Base-by-base conservation (phyloP, 2,329 filamentous ascomycete genomes). In the Podosphaera fusca region DNA sequence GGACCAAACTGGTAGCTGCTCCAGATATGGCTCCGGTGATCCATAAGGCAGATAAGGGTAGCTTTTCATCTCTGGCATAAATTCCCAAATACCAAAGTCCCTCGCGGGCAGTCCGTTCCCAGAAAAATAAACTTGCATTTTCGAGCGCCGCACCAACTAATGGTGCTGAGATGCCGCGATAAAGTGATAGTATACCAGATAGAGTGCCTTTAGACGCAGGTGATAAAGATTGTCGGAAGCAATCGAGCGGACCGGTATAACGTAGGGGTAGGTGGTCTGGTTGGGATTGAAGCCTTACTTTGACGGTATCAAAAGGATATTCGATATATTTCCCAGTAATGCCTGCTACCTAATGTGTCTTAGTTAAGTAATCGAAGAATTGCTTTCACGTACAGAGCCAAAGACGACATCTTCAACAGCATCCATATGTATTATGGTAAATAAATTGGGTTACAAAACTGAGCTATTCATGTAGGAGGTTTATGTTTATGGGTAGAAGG, bases 301-400 rank as follows among this genome's bases (percentile, higher is more conserved):
- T 98, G 69, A 98, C 83, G 0, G 92, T 98, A 71, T 98, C 92
- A 71, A 98, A 98, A 31, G 92, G 92, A 69, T 95, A 98, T 69
- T 98, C 92, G 67, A 98, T 90, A 69, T 90, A 87, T 73, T 96
- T 98, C 60, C 90, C 90, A 40, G 87, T 82, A 59, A 94, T 80
- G 59, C 92, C 92, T 57, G 90, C 89, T 59, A 79, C 70, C 85
- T 88, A 54, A 12, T 34, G 8, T 14, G 31, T 50, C 8, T 50
- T 50, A 50, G 47, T 50, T 4, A 4, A 31, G 8, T 6, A 29
- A 35, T 7, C 14, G 50, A 55, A 31, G 33, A 46, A 21, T 31
- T 10, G 34, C 29, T 9, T 7, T 57, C 55, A 59, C 82, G 69
- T 70, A 89, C 80, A 59, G 90, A 95, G 68, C 92, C 92, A 69